Percentiles rank a stretch among this genome's conserved stretches.
These are phyloP conservation scores for Paraconiothyrium brasiliense DNA, from an alignment of 2,329 filamentous ascomycete genomes.

Conservation along the genomic window DNA sequence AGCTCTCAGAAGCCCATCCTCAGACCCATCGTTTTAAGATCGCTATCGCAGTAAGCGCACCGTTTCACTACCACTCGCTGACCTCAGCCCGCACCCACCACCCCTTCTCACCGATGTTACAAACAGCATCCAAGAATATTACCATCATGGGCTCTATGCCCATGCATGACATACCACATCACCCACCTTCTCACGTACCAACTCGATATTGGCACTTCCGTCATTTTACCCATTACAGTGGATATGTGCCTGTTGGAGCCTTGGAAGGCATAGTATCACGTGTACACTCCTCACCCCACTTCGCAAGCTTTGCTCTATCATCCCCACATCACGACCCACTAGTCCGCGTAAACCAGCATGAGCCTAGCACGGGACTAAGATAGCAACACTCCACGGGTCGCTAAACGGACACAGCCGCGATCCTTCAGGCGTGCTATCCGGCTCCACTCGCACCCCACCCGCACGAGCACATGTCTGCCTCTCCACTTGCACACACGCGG, in stretches of 20 bases:
- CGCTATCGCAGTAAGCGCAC: not conserved
- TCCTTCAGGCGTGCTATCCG: not conserved
- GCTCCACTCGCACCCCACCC: not conserved
- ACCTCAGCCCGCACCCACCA: not conserved
- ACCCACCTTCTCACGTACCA: not conserved
- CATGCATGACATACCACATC: no score
- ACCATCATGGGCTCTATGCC: not conserved
- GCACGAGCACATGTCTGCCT: not conserved
- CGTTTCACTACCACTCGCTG: not conserved
- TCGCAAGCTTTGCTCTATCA: not conserved
- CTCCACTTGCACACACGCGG: no score
- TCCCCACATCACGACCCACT: not conserved
- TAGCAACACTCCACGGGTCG: constrained; percentile 1
- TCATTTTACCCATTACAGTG: not conserved
- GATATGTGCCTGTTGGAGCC: no score
- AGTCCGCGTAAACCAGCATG: not conserved
- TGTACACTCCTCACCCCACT: not conserved
- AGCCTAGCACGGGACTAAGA: not conserved
- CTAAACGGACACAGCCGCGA: constrained; percentile 7
- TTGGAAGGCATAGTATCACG: no score
- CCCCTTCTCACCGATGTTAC: no score
- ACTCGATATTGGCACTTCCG: not conserved
- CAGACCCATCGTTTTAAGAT: not conserved
- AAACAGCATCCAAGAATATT: no score
- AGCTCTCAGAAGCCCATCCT: no score